phyloP scores from a whole-genome alignment of 306 rosid species.

The Sicyos baderoa region DNA sequence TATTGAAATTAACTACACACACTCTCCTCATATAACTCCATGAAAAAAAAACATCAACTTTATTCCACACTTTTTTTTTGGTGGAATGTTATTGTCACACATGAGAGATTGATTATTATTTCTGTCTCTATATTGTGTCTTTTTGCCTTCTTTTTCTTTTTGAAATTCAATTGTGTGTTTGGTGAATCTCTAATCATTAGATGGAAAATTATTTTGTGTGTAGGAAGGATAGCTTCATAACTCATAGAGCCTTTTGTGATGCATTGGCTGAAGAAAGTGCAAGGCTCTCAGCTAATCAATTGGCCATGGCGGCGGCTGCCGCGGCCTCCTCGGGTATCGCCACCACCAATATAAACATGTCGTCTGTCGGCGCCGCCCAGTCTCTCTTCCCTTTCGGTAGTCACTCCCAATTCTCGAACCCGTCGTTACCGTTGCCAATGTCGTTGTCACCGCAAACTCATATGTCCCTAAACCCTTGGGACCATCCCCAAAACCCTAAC shows the following conservation, averaged over 20 bases:
- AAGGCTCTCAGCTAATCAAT: conserved; percentile 48
- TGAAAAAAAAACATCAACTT: neutral
- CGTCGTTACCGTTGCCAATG: neutral
- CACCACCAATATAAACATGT: conserved; percentile 21
- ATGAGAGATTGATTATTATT: conserved; percentile 5
- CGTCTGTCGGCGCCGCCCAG: conserved; percentile 5
- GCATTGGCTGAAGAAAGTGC: conserved; percentile 95
- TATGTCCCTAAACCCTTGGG: conserved; percentile 37
- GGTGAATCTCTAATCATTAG: conserved; percentile 12
- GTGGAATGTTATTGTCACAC: conserved; percentile 6
- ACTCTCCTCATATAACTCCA: neutral
- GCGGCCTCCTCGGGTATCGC: neutral
- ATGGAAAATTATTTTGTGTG: neutral
- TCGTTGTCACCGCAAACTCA: conserved; percentile 20
- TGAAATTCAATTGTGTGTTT: neutral
- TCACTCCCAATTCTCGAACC: conserved; percentile 22
- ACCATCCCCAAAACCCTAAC: conserved; percentile 65
- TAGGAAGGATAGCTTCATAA: conserved; percentile 95
- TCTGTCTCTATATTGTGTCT: neutral
- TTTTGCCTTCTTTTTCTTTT: neutral
- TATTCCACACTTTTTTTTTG: neutral
- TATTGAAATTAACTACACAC: neutral
- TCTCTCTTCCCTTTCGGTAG: conserved; percentile 48
- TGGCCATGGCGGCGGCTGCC: neutral
- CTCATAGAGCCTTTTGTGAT: conserved; percentile 94